Evolutionary conservation across 345 rosid genomes (phyloP).

Genomic region (Eucalyptus camaldulensis): DNA sequence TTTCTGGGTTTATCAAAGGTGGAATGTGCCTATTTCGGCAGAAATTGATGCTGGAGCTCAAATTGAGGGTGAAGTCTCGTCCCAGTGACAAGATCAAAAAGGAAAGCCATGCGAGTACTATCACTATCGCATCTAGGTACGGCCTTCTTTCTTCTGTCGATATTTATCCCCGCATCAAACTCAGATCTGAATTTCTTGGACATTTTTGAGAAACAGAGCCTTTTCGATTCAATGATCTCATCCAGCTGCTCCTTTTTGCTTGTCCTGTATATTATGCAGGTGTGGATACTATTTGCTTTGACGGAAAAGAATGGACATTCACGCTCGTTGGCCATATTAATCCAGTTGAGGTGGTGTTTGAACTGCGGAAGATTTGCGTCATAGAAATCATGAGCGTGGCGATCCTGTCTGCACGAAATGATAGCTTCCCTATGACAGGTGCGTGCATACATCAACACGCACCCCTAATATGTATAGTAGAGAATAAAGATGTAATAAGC

Average conservation of each 20-base stretch:
- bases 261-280: background rate
- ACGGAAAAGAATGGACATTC: background rate
- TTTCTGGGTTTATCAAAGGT: background rate
- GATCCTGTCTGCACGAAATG: background rate
- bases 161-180: background rate
- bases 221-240: background rate
- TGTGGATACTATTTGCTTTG: background rate
- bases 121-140: background rate
- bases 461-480: background rate
- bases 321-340: background rate
- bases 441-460: background rate
- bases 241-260: background rate
- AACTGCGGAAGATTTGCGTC: background rate
- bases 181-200: background rate
- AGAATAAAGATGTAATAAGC: too few species aligned
- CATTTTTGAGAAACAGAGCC: background rate
- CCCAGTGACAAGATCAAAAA: too few species aligned
- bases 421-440: background rate
- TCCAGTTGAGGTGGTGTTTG: background rate
- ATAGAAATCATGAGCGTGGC: background rate
- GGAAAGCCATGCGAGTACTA: background rate
- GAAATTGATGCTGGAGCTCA: background rate
- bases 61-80: background rate
- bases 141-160: background rate
- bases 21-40: background rate